Evolutionary conservation across 345 rosid species (phyloP).

Genomic region (Eucalyptus decipiens): DNA sequence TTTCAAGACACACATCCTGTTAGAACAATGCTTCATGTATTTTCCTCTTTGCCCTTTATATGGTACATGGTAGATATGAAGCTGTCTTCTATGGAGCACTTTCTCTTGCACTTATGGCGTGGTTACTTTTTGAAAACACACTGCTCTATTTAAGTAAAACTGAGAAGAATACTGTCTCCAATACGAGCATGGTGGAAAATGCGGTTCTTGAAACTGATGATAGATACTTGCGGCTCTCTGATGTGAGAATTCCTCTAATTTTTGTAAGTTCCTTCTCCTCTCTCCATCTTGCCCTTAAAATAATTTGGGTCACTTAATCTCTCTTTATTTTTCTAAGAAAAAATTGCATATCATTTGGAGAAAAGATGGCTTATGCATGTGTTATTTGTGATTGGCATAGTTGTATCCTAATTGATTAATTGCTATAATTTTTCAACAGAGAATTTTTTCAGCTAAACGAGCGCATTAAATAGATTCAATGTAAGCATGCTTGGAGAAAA

Average conservation of each 20-base stretch:
- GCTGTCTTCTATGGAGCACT: slow-evolving; percentile 89
- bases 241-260: slow-evolving; percentile 68
- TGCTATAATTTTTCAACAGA: neutral
- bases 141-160: slow-evolving; percentile 31
- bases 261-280: slow-evolving; percentile 48
- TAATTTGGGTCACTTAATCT: neutral
- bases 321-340: neutral
- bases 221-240: slow-evolving; percentile 79
- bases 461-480: neutral
- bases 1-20: neutral
- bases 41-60: neutral
- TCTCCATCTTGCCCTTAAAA: neutral
- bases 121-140: slow-evolving; percentile 78
- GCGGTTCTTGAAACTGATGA: slow-evolving; percentile 30
- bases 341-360: neutral
- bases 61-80: slow-evolving; percentile 59
- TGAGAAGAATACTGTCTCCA: slow-evolving; percentile 21
- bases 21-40: neutral
- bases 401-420: neutral
- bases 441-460: neutral
- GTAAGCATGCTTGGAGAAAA: neutral
- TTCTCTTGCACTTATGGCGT: slow-evolving; percentile 65
- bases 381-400: neutral
- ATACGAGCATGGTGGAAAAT: slow-evolving; percentile 19
- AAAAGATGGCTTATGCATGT: neutral